Evolutionary conservation across 2,329 filamentous ascomycete genomes (phyloP), one percentile per base, ranked within the genome.

Genomic region (Lecanicillium sp.): DNA sequence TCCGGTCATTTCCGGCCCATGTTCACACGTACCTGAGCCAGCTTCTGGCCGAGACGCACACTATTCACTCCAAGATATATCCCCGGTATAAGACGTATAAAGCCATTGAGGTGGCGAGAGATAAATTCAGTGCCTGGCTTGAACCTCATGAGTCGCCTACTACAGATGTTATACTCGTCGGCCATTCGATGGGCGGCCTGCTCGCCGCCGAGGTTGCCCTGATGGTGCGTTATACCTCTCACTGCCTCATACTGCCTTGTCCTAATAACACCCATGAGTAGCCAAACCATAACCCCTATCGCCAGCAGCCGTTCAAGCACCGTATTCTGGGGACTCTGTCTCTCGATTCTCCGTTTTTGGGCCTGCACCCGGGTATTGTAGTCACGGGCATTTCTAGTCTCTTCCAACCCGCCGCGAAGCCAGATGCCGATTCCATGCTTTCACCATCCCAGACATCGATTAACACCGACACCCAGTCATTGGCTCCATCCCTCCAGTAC

Each of bases 131-230:
- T 53, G 66, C 62, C 47, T 96, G 89, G 87, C 67, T 94, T 20
- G 68, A 74, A 42, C 87, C 87, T 6, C 86, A 94, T 50, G 83
- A 90, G 57, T 76, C 76, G 19, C 64, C 71, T 4, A 74, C 68
- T 15, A 88, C 87, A 1, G 89, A 96, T 64, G 71, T 94, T 3
- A 70, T 96, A 15, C 69, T 96, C 3, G 67, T 94, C 3, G 88
- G 89, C 1, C 89, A 95, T 58, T 94, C 86, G 30, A 90, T 96
- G 79, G 89, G 89, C 13, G 89, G 89, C 2, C 69, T 96, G 17
- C 60, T 96, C 18, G 77, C 84, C 18, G 86, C 85, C 2, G 89
- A 96, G 50, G 75, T 94, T 18, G 79, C 78, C 3, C 65, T 94
- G 32, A 72, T 84, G 57, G 72, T 71, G 51, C 52, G 62, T 35